phyloP scores from a whole-genome alignment of 805 yeast genomes.

The Candida morakotiae region DNA sequence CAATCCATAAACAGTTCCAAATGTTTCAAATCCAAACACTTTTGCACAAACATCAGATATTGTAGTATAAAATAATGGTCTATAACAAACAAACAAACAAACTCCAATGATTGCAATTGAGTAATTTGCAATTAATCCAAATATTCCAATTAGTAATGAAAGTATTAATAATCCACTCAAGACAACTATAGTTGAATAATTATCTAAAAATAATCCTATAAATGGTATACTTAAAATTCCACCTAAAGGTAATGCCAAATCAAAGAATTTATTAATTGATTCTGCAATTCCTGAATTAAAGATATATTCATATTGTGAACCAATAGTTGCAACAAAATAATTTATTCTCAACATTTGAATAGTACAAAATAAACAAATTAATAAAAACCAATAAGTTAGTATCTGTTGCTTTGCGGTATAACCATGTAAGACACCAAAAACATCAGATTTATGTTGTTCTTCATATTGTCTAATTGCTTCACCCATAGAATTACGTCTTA shows the following conservation, averaged over 20 bases:
- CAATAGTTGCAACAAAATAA: conserved; percentile 56
- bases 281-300: conserved; percentile 33
- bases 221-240: conserved; percentile 54
- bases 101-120: conserved; percentile 43
- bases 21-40: conserved; percentile 58
- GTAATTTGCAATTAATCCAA: conserved; percentile 43
- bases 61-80: conserved; percentile 59
- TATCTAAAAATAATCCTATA: conserved; percentile 48
- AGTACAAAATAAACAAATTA: conserved; percentile 48
- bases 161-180: conserved; percentile 35
- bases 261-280: conserved; percentile 44
- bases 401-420: conserved; percentile 46
- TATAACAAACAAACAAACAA: conserved; percentile 45
- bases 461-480: conserved; percentile 54
- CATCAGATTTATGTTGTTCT: conserved; percentile 44
- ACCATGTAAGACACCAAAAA: conserved; percentile 54
- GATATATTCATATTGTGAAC: conserved; percentile 49
- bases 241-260: conserved; percentile 53
- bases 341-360: conserved; percentile 55
- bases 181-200: conserved; percentile 44
- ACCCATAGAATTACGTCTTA: conserved; percentile 51
- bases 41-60: conserved; percentile 58
- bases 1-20: conserved; percentile 57
- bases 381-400: conserved; percentile 48
- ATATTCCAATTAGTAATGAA: conserved; percentile 43